Percentiles rank a stretch among this genome's conserved stretches.
Conservation (phyloP, 768 basidiomycete species). For the Lyophyllum decastes region DNA sequence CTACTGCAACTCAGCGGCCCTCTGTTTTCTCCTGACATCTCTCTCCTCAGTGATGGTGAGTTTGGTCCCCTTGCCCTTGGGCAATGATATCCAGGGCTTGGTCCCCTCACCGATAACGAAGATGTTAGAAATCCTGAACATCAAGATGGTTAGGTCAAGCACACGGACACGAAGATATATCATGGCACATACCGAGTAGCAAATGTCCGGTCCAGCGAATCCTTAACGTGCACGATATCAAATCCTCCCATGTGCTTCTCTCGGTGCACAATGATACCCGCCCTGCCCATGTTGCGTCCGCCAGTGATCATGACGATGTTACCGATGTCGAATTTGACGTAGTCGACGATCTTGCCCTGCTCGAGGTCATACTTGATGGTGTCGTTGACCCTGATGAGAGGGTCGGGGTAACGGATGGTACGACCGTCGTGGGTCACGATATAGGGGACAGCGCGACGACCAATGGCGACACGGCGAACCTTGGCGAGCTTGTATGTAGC, state of each 20-base stretch:
- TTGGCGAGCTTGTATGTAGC: conserved; percentile 96
- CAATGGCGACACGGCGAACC: conserved; percentile 89
- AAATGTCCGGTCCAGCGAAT: conserved; percentile 92
- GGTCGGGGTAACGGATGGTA: conserved; percentile 99
- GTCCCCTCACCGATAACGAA: conserved; percentile 95
- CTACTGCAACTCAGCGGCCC: conserved; percentile 64
- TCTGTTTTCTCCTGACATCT: conserved; percentile 84
- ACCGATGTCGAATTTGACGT: conserved; percentile 95
- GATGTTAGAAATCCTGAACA: conserved; percentile 85
- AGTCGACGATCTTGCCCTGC: conserved; percentile 90
- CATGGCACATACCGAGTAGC: conserved; percentile 81
- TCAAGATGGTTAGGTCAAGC: conserved; percentile 1
- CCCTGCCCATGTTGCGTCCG: conserved; percentile 99
- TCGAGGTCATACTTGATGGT: conserved; percentile 97
- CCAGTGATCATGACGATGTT: conserved; percentile 98
- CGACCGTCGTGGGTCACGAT: conserved; percentile 99
- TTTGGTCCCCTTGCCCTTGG: conserved; percentile 97
- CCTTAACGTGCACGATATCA: conserved; percentile 98
- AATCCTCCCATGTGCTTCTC: conserved; percentile 99
- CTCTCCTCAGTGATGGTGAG: conserved; percentile 97
- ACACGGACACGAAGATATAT: not conserved
- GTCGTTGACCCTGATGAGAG: conserved; percentile 93
- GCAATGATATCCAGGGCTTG: conserved; percentile 97
- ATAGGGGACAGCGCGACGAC: conserved; percentile 92
- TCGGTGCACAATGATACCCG: conserved; percentile 92